A percentile compares a stretch with the other conserved stretches of the same genome.
phyloP scores from a whole-genome alignment of 2,329 filamentous ascomycete genomes.

The Ophiostoma ulmi region DNA sequence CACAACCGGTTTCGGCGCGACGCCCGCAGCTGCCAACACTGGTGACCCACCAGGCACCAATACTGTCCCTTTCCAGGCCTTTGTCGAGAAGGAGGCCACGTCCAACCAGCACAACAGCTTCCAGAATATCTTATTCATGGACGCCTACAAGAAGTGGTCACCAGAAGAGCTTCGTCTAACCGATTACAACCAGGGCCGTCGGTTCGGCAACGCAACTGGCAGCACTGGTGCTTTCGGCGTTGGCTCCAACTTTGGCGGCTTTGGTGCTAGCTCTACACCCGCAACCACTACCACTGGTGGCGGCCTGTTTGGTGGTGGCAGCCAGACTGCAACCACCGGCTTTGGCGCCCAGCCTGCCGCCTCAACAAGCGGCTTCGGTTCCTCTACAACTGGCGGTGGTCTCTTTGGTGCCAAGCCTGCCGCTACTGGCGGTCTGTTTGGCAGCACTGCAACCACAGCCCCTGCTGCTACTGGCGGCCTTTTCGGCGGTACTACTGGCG shows the following conservation, averaged over 20 bases:
- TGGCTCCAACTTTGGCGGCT: conserved; percentile 48
- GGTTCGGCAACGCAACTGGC: conserved; percentile 68
- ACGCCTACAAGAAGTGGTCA: conserved; percentile 82
- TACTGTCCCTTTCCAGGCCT: conserved; percentile 61
- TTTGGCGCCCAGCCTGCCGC: conserved; percentile 31
- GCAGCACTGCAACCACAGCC: conserved; percentile 28
- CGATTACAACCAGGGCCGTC: conserved; percentile 83
- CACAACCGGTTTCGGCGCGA: conserved; percentile 31
- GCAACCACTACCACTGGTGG: conserved; percentile 35
- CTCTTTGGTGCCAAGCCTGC: conserved; percentile 36
- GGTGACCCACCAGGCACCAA: conserved; percentile 65
- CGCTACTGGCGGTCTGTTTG: conserved; percentile 37
- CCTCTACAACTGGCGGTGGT: conserved; percentile 32
- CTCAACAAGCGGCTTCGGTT: conserved; percentile 12
- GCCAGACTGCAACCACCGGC: conserved; percentile 36
- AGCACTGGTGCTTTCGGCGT: conserved; percentile 77
- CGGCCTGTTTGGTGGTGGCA: conserved; percentile 39
- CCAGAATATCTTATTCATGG: conserved; percentile 74
- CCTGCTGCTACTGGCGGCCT: conserved; percentile 11
- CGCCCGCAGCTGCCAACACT: conserved; percentile 46
- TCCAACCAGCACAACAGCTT: conserved; percentile 55
- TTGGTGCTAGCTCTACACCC: conserved; percentile 41
- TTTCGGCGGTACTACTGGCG: conserved; percentile 26
- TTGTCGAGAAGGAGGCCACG: conserved; percentile 67
- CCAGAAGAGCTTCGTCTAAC: conserved; percentile 76